Base-by-base conservation (phyloP, 805 yeast genomes). In the Candida endomychidarum region DNA sequence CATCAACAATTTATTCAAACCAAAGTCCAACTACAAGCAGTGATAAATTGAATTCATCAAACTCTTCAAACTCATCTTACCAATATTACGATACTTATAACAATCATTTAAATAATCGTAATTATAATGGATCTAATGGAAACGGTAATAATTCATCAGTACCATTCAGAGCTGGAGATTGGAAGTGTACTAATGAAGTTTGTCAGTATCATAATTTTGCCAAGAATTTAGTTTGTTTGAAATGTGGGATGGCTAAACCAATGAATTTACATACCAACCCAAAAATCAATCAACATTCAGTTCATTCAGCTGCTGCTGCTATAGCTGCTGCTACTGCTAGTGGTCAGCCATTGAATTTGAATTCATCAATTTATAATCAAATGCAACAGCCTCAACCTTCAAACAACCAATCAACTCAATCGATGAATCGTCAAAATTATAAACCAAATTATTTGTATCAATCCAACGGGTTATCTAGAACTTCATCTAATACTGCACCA, bases 81-180 rank as follows among this genome's bases (percentile, higher is more conserved):
- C 27, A 24, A 20, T 19, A 25, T 32, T 38, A 38, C 14, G 35
- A 32, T 22, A 32, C 35, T 9, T 32, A 32, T 16, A 45, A 46
- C 27, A 41, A 44, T 38, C 40, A 45, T 34, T 42, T 39, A 29
- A 42, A 42, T 38, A 42, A 48, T 34, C 40, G 42, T 26, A 49
- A 47, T 39, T 41, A 49, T 31, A 46, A 56, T 21, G 31, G 46
- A 8, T 39, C 48, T 15, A 48, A 49, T 32, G 48, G 52, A 41
- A 36, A 41, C n/a, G 32, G 34, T 19, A 17, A 21, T 23, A 28
- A 25, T 30, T 64, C 63, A 38, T 74, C 78, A 52, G 95, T 90
- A n/a, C 96, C 96, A 21, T 90, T 90, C 63, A 76, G 97, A 52
- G 96, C 96, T 2, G 96, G 96, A 38, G 97, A 89, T 63, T 90